These are phyloP conservation scores for Halteria grandinella DNA, from an alignment of 73 alveolate species.

Conservation along the genomic window DNA sequence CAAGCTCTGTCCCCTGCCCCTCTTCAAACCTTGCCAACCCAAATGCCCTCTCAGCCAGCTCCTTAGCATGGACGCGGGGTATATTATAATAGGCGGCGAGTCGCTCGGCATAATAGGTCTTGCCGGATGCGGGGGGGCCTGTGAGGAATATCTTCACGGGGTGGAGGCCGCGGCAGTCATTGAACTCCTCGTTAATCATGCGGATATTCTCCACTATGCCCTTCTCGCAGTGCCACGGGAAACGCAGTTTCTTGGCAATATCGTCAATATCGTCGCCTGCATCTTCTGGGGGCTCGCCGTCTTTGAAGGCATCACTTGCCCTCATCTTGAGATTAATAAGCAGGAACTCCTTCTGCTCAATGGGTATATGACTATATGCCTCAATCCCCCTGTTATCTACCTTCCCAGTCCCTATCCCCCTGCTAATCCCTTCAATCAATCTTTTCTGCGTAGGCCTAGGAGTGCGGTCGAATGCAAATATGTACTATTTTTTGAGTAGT, in stretches of 20 bases:
- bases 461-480: constrained; percentile 95
- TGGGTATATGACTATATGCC: too few relatives aligned
- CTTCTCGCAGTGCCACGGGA: constrained; percentile 91
- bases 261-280: constrained; percentile 79
- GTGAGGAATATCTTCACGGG: constrained; percentile 86
- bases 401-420: constrained; percentile 95
- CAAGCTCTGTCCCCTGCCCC: constrained; percentile 63
- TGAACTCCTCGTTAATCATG: constrained; percentile 83
- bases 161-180: constrained; percentile 75
- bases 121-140: constrained; percentile 97
- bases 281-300: constrained; percentile 84
- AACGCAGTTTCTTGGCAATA: constrained; percentile 59
- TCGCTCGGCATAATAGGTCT: constrained; percentile 69
- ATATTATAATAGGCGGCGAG: constrained; percentile 84
- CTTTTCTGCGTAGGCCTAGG: constrained; percentile 89
- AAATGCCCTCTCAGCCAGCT: constrained; percentile 66
- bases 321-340: constrained; percentile 73
- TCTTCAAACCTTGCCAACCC: constrained; percentile 72
- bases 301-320: constrained; percentile 75
- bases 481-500: constrained; percentile 89
- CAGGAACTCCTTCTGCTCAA: constrained; percentile 52
- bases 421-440: constrained; percentile 88
- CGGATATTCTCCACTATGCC: constrained; percentile 80
- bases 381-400: constrained; percentile 60
- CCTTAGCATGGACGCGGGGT: constrained; percentile 80